phyloP scores from a whole-genome alignment of 345 rosid genomes.

The Raphanus raphanistrum region DNA sequence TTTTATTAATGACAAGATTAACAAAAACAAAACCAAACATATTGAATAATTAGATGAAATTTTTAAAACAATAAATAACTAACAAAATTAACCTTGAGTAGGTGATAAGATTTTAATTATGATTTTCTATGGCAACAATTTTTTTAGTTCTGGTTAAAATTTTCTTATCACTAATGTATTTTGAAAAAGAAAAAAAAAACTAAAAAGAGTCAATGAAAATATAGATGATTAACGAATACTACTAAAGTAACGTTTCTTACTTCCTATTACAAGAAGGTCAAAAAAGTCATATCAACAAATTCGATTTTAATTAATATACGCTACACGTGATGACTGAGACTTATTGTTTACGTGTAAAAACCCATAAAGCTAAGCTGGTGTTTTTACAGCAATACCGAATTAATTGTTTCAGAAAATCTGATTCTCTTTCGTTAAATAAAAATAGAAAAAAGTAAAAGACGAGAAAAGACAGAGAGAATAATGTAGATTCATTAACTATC shows the following conservation, averaged over 20 bases:
- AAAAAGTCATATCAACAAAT: slow-evolving; percentile 2
- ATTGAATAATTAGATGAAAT: background rate
- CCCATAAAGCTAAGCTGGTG: background rate
- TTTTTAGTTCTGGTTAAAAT: background rate
- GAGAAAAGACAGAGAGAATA: background rate
- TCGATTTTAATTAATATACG: background rate
- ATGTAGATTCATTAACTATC: slow-evolving; percentile 22
- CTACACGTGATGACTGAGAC: slow-evolving; percentile 3
- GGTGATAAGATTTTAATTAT: background rate
- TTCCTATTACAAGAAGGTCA: background rate
- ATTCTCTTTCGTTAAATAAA: background rate
- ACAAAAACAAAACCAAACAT: background rate
- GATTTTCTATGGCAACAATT: background rate
- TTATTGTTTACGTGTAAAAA: slow-evolving; percentile 19
- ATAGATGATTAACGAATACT: too few relatives aligned
- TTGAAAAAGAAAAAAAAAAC: background rate
- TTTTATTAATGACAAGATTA: background rate
- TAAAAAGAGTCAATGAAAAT: background rate
- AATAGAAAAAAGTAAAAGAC: background rate
- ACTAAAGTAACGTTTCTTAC: too few relatives aligned
- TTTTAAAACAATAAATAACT: background rate
- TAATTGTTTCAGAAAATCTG: slow-evolving; percentile 18
- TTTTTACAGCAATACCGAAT: slow-evolving; percentile 9
- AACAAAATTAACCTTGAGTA: background rate
- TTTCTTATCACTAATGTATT: background rate